Conservation (phyloP, 768 basidiomycete species). For the Pseudohyphozyma bogoriensis region DNA sequence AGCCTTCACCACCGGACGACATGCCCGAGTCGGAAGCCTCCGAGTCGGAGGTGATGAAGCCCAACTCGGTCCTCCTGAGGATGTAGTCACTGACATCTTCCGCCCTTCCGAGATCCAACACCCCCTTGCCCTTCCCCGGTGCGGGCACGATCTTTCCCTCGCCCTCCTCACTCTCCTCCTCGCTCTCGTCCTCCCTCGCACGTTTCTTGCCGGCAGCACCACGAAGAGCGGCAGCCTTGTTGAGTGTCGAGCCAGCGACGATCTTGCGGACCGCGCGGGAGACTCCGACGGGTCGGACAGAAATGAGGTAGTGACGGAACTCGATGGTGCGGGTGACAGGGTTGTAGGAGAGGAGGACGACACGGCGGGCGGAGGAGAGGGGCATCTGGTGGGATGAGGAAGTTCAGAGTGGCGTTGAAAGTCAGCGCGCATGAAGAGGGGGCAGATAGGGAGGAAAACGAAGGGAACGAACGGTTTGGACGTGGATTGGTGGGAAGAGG, state of each 20-base stretch:
- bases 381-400: conserved; percentile 46
- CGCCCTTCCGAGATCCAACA: conserved; percentile 76
- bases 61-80: conserved; percentile 52
- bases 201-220: conserved; percentile 27
- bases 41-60: conserved; percentile 41
- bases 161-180: conserved; percentile 20
- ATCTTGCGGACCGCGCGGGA: conserved; percentile 82
- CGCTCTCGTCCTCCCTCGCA: conserved; percentile 38
- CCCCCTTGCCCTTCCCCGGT: conserved; percentile 24
- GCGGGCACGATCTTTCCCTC: conserved; percentile 1
- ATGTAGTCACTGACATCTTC: conserved; percentile 94
- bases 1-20: conserved; percentile 59
- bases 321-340: conserved; percentile 74
- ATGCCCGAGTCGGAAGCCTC: conserved; percentile 44
- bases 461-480: conserved; percentile 39
- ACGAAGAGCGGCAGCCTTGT: conserved; percentile 36
- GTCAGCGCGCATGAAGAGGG: not conserved
- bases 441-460: not conserved
- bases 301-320: conserved; percentile 88
- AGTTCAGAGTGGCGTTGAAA: not conserved
- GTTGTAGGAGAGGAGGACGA: conserved; percentile 88
- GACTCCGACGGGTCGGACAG: conserved; percentile 86
- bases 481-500: conserved; percentile 77
- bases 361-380: conserved; percentile 80
- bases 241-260: conserved; percentile 50